Evolutionary conservation across 2,329 filamentous ascomycete species (phyloP).

Genomic region (Xylaria sp.): DNA sequence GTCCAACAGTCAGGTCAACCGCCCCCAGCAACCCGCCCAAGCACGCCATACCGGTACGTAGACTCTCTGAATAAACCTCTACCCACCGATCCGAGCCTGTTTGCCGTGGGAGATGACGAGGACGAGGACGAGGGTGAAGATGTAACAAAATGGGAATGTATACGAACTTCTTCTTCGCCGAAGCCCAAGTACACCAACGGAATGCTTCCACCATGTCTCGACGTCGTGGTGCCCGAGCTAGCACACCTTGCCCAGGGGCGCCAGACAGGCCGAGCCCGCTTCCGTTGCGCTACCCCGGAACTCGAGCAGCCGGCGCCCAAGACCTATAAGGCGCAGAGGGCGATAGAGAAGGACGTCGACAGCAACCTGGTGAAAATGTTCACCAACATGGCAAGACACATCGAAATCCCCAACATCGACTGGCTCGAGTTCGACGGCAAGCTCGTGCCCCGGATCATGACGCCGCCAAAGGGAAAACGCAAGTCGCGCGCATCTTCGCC

Average conservation of each 20-base stretch:
- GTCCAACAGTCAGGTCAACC: background rate
- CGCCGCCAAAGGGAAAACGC: conserved; percentile 14
- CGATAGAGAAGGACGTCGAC: conserved; percentile 20
- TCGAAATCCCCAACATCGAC: conserved; percentile 21
- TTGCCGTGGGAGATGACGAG: conserved; percentile 4
- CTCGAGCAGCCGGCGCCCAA: conserved; percentile 3
- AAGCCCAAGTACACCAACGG: conserved; percentile 11
- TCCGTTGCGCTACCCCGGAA: background rate
- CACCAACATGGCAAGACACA: conserved; percentile 29
- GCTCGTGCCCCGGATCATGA: conserved; percentile 29
- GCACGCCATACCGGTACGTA: background rate
- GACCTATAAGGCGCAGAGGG: background rate
- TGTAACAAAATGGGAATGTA: background rate
- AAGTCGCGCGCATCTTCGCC: conserved; percentile 1
- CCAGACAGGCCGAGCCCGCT: background rate
- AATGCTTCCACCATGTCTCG: background rate
- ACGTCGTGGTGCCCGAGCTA: conserved; percentile 22
- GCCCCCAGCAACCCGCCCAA: background rate
- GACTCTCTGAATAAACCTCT: background rate
- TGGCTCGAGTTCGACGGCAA: conserved; percentile 31
- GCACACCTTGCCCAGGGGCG: conserved; percentile 16
- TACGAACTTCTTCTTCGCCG: conserved; percentile 3
- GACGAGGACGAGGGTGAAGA: background rate
- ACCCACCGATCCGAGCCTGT: conserved; percentile 11
- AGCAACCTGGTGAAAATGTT: conserved; percentile 32